Evolutionary conservation across 257 asterid species (phyloP), one percentile per base, ranked within the genome.

Genomic region (Nicotiana sylvestris): DNA sequence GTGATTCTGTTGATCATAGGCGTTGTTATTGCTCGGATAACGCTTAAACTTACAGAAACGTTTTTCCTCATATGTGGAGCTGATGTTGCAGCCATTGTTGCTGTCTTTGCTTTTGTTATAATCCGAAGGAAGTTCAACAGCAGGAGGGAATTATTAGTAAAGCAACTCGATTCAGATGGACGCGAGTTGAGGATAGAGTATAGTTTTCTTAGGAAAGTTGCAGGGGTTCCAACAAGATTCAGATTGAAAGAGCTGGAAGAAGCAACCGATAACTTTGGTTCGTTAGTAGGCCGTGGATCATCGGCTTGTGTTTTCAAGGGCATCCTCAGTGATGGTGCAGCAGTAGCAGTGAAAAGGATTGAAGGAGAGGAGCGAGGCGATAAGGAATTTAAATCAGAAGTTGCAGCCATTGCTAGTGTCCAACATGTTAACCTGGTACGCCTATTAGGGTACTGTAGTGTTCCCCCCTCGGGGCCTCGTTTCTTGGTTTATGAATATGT

Each of bases 381-480:
- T 51, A 89, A 82, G 82, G 89, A 86, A 6, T 94, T 94, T 86
- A 91, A 87, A 76, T 89, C 98, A 0, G 98, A 94, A 66, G 98
- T 91, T 5, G 89, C 95, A 2, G 98, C 98, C 0, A 91, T 94
- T 17, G 94, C 97, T 0, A 92, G 97, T 33, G 87, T 94, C n/a
- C 98, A 94, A 69, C 98, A 94, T 30, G 91, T 91, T 0, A 91
- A 94, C n/a, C 97, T 94, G 0, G 93, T 87, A 4, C 92, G 96
- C 11, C 94, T 94, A 37, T 78, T 92, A 2, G 98, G 98, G 4
- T 94, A 87, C 33, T 90, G 91, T 82, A 82, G 85, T 37, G 88
- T 86, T 58, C 85, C 86, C 0, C 77, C 94, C 7, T 18, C 86
- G 0, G 93, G 97, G 4, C 90, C 92, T 1, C 88, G 96, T 10